Evolutionary conservation across 78 protist genomes (phyloP), one percentile per base, ranked within the genome.

Genomic region (Paulinella micropora): DNA sequence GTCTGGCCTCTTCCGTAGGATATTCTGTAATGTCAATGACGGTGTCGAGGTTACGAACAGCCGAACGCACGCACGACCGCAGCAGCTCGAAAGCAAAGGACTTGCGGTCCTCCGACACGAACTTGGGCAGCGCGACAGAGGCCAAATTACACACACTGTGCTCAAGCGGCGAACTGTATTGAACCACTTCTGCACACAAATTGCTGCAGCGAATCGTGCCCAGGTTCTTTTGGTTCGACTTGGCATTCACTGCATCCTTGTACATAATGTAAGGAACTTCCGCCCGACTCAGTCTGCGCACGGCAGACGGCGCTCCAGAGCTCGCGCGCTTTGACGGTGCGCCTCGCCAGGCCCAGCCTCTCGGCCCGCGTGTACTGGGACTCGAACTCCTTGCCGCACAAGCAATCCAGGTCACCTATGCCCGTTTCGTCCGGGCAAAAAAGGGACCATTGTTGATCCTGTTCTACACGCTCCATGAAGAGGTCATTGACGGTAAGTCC

Each of bases 401-500:
- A 87, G 38, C 32, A 6, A 23, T 39, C 89, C 3, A 6, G 26
- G 29, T 3, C 41, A 29, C 88, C 88, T n/a, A n/a, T n/a, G 34
- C 34, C 34, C 9, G 39, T 87, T 84, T 96, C 97, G 90, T 93
- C 82, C 31, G 99, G 98, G 93, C 98, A 96, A 85, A 98, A 91
- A 51, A 98, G 92, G 31, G 95, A 73, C 99, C 99, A 98, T 35
- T 90, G 87, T 2, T 81, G 97, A 90, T 94, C 85, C 39, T 84
- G 83, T 89, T 96, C 95, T 0, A 96, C 98, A 40, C 99, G 93
- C 92, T 95, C 79, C 99, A 98, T 98, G 93, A 98, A 98, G 39
- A 97, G 83, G 88, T 98, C 99, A n/a, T n/a, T n/a, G n/a, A 98
- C 89, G 98, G 98, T 97, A 3, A 98, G 95, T 31, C 96, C 99